Evolutionary conservation across 1,284 basidiomycete species (phyloP), one percentile per base, ranked within the genome.

Genomic region (Papiliotrema nemorosa): DNA sequence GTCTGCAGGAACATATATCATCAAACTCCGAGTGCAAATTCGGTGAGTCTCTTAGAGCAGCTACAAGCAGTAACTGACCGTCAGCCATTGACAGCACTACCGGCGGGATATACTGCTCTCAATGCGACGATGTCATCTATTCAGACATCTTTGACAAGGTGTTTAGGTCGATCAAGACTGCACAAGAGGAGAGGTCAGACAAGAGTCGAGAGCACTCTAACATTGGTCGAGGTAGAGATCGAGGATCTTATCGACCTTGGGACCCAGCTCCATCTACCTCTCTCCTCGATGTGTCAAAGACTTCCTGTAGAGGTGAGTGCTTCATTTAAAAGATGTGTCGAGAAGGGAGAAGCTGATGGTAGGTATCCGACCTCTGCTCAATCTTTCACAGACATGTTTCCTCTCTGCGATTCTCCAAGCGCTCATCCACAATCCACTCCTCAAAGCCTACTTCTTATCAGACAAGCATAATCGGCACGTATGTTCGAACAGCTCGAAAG

Each of bases 401-500:
- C 79, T 98, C 67, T 94, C 91, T 56, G 90, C 88, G 45, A 84
- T 97, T 41, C 80, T 98, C 5, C 94, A 98, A 73, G 83, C 84
- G n/a, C 86, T 98, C 64, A 77, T 91, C 13, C 88, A 92, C 73
- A 98, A 97, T 63, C 93, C 93, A 0, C 78, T 97, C 4, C 78
- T 97, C 9, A 83, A 90, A 38, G 89, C 90, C 62, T 91, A 88
- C 72, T 97, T 93, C 64, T 81, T 97, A 16, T 82, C 85, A 44
- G 93, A 97, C 57, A 66, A 67, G 46, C 66, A 71, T 50, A 70
- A 70, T 54, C 67, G 69, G 20, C 67, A 72, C 54, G 60, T 72
- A 14, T 71, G 69, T 36, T 39, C 59, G 1, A 65, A 67, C 37
- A 59, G 63, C 16, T 58, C 66, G 2, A 56, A 52, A 25, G 69